Base-by-base conservation (phyloP, 176 grass and related monocot species). In the Bonia amplexicaulis region DNA sequence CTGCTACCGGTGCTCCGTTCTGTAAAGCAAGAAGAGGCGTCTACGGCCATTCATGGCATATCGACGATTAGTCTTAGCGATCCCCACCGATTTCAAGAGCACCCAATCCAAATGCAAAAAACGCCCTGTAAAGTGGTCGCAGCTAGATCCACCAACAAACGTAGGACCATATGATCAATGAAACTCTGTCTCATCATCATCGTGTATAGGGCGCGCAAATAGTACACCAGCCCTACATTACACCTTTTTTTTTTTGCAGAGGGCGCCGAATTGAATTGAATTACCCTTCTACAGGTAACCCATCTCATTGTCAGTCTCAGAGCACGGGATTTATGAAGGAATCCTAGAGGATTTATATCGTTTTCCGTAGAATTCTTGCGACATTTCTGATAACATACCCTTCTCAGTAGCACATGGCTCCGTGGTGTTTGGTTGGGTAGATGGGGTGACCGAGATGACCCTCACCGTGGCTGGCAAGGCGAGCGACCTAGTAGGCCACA, bases 111-210 rank as follows among this genome's bases (percentile, higher is more conserved):
- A 86, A 55, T 8, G 27, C 63, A 25, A 74, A 39, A 69, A 39
- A 26, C 26, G 59, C 9, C 11, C 58, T 83, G 88, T 73, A 90
- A 90, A 83, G 79, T 1, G 40, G 10, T 6, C 46, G 0, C n/a
- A 14, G 35, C 79, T 72, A 86, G 88, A 86, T 90, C 84, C 79
- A 90, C 84, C 88, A 78, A 46, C 73, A 83, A 78, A 72, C 12
- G 68, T 59, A 86, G 79, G 88, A 6, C 66, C 79, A 77, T 63
- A 77, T 63, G 68, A 61, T 86, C 71, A 68, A 20, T 22, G 20
- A 20, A 54, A 57, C 12, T 20, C 44, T 42, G n/a, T 69, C 17
- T 60, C 26, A 64, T 64, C 55, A 31, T 73, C 22, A 23, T 3
- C 69, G 20, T 3, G 37, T 63, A 35, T 29, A 51, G 64, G 64